phyloP scores from a whole-genome alignment of 345 rosid genomes.

The Brassica rapa region DNA sequence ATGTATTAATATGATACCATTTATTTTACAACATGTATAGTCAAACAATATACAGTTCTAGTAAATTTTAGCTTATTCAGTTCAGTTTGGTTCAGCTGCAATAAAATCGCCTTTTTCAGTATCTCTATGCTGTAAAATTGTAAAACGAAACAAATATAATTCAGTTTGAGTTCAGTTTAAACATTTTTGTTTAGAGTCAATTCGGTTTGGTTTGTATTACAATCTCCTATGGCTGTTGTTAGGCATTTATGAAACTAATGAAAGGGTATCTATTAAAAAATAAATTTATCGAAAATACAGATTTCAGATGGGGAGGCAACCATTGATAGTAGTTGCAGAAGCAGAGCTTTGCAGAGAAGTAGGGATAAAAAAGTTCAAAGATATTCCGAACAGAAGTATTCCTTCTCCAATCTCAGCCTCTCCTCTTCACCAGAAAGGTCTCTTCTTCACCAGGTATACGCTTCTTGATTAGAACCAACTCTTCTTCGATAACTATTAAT shows the following conservation, averaged over 20 bases:
- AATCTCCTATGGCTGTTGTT: neutral
- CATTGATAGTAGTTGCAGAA: conserved; percentile 78
- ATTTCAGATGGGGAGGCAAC: conserved; percentile 99
- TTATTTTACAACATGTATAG: neutral
- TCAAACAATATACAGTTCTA: neutral
- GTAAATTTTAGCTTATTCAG: neutral
- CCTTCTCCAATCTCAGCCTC: conserved; percentile 93
- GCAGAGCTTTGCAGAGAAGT: conserved; percentile 87
- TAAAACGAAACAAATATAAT: neutral
- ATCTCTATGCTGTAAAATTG: neutral
- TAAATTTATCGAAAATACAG: conserved; percentile 40
- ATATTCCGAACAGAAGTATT: conserved; percentile 80
- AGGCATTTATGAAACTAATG: neutral
- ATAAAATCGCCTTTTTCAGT: neutral
- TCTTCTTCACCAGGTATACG: conserved; percentile 87
- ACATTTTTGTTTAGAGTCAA: neutral
- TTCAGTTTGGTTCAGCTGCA: neutral
- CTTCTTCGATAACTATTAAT: neutral
- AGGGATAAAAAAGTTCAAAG: conserved; percentile 88
- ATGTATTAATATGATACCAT: neutral
- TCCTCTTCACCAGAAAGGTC: conserved; percentile 94
- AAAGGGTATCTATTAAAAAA: neutral
- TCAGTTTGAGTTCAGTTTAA: neutral
- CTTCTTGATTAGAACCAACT: neutral
- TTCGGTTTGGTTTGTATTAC: neutral